A percentile compares a stretch with the other conserved stretches of the same genome.
These are phyloP conservation scores for Arthonia radiata DNA, from an alignment of 495 filamentous ascomycete genomes.

Conservation along the genomic window DNA sequence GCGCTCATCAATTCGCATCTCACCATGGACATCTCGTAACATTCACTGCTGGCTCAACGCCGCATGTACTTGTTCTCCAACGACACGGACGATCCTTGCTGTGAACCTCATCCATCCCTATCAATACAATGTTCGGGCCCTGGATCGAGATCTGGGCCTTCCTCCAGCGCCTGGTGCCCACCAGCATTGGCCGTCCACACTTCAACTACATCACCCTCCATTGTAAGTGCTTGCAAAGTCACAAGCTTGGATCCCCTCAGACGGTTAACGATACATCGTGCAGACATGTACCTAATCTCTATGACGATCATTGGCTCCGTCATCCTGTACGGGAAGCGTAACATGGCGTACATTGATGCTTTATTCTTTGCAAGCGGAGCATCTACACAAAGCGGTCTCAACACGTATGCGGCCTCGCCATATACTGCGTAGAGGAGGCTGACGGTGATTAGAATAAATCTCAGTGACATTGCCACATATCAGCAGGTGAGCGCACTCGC, in stretches of 20 bases:
- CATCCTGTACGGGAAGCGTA: slow-evolving; percentile 37
- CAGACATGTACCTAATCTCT: slow-evolving; percentile 57
- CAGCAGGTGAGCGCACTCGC: slow-evolving; percentile 31
- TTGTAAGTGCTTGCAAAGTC: slow-evolving; percentile 25
- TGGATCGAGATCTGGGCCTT: slow-evolving; percentile 15
- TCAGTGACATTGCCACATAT: slow-evolving; percentile 49
- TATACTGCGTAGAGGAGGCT: slow-evolving; percentile 4
- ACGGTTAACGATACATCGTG: background rate
- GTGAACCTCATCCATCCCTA: no score
- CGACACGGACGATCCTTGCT: no score
- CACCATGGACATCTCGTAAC: no score
- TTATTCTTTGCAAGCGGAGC: slow-evolving; percentile 62
- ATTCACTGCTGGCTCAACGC: no score
- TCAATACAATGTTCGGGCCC: slow-evolving; percentile 13
- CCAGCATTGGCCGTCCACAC: slow-evolving; percentile 26
- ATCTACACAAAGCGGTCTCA: slow-evolving; percentile 78
- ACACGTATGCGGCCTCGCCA: slow-evolving; percentile 25
- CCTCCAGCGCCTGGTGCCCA: slow-evolving; percentile 21
- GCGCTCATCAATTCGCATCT: no score
- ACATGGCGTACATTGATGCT: slow-evolving; percentile 63
- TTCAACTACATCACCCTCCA: slow-evolving; percentile 75
- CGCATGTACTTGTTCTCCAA: no score
- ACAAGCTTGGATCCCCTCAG: background rate
- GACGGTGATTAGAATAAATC: slow-evolving; percentile 25
- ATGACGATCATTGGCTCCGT: slow-evolving; percentile 47